phyloP scores from a whole-genome alignment of 441 rosid species.

The Kokia cookei region DNA sequence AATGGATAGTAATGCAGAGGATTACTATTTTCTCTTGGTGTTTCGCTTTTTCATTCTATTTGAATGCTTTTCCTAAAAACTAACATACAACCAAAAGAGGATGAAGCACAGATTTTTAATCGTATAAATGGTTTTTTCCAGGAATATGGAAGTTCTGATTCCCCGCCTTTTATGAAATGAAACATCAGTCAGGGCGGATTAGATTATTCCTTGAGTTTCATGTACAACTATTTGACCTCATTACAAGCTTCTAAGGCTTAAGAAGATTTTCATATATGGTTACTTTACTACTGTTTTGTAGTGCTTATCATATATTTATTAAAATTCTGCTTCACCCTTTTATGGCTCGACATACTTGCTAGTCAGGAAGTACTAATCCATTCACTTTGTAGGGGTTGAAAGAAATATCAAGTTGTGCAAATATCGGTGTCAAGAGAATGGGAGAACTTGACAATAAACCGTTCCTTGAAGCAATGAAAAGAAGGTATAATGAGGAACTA shows the following conservation, averaged over 20 bases:
- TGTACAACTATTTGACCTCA: too few relatives aligned
- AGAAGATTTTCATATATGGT: too few relatives aligned
- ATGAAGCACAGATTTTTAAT: neutral
- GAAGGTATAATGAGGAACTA: constrained; percentile 57
- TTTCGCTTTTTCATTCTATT: neutral
- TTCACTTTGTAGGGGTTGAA: constrained; percentile 38
- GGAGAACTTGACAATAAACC: constrained; percentile 83
- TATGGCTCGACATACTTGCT: neutral
- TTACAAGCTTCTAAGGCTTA: too few relatives aligned
- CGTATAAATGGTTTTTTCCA: neutral
- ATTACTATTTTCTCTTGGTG: neutral
- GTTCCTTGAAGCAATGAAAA: constrained; percentile 72
- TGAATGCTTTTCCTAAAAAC: neutral
- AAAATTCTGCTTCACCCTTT: neutral
- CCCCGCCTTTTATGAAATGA: neutral
- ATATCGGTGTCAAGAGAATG: constrained; percentile 87
- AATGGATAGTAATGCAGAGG: neutral
- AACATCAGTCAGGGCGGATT: neutral
- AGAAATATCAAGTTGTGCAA: constrained; percentile 29
- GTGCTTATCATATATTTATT: neutral
- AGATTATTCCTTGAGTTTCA: too few relatives aligned
- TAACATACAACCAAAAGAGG: neutral
- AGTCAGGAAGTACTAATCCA: constrained; percentile 1
- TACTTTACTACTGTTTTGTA: neutral
- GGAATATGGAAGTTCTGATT: neutral